Evolutionary conservation across 768 basidiomycete genomes (phyloP).

Genomic region (Gelatoporia subvermispora): DNA sequence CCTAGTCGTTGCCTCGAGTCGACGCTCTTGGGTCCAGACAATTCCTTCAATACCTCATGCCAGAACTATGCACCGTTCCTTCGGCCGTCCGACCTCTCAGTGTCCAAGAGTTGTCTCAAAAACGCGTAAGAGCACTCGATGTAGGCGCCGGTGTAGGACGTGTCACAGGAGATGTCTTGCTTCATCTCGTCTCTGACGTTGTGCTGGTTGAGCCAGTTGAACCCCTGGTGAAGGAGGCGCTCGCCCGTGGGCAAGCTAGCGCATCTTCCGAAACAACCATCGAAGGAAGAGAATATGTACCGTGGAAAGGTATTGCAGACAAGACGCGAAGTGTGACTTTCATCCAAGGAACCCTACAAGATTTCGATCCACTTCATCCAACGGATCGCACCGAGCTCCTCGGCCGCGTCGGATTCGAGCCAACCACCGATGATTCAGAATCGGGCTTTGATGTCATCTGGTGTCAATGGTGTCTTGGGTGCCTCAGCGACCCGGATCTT

Average conservation of each 20-base stretch:
- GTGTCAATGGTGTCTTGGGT: conserved; percentile 97
- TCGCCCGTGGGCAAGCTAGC: conserved; percentile 31
- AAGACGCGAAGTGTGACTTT: conserved; percentile 70
- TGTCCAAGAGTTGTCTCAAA: conserved; percentile 19
- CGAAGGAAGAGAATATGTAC: conserved; percentile 5
- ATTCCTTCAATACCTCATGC: conserved; percentile 77
- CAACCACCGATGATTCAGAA: conserved; percentile 34
- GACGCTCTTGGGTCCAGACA: conserved; percentile 89
- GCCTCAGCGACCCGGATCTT: conserved; percentile 74
- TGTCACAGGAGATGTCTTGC: conserved; percentile 81
- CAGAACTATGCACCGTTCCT: conserved; percentile 71
- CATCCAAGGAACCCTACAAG: conserved; percentile 74
- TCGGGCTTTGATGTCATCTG: conserved; percentile 84
- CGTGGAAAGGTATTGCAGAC: conserved; percentile 69
- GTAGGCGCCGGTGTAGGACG: conserved; percentile 94
- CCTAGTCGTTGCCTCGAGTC: conserved; percentile 81
- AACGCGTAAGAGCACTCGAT: conserved; percentile 74
- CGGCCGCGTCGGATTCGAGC: conserved; percentile 65
- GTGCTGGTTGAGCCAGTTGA: conserved; percentile 87
- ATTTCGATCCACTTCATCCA: conserved; percentile 65
- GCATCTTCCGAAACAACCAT: conserved; percentile 23
- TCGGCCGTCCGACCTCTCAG: conserved; percentile 60
- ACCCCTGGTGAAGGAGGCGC: conserved; percentile 70
- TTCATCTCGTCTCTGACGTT: conserved; percentile 85
- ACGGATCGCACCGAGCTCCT: conserved; percentile 40